These are phyloP conservation scores for Nemania sp. DNA, from an alignment of 2,329 filamentous ascomycete species.

Conservation along the genomic window DNA sequence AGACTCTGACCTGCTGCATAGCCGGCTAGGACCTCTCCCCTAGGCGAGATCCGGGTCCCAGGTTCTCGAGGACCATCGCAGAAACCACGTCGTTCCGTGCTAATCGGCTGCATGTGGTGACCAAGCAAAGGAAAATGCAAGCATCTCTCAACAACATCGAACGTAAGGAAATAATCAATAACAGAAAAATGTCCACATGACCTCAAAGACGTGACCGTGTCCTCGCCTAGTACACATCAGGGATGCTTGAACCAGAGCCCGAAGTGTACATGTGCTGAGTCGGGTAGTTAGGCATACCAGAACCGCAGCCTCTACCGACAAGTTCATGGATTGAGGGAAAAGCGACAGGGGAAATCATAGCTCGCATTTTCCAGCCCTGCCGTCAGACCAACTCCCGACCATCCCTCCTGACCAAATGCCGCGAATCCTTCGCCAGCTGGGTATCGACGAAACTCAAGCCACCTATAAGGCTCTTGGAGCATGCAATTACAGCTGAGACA, in stretches of 20 bases:
- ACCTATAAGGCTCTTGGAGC: conserved; percentile 32
- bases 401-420: conserved; percentile 39
- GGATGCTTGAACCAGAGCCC: conserved; percentile 32
- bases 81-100: conserved; percentile 16
- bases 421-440: conserved; percentile 40
- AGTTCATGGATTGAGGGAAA: conserved; percentile 32
- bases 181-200: conserved; percentile 37
- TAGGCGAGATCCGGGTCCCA: conserved; percentile 18
- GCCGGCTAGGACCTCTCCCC: conserved; percentile 18
- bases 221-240: conserved; percentile 35
- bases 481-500: conserved; percentile 45
- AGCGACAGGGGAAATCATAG: conserved; percentile 36
- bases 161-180: conserved; percentile 37
- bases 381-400: conserved; percentile 41
- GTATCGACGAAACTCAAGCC: conserved; percentile 38
- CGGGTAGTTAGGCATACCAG: conserved; percentile 37
- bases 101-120: conserved; percentile 31
- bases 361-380: conserved; percentile 41
- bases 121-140: conserved; percentile 39
- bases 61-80: conserved; percentile 16
- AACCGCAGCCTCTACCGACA: conserved; percentile 36
- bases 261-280: conserved; percentile 34
- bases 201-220: conserved; percentile 34
- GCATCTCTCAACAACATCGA: conserved; percentile 37
- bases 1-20: conserved; percentile 21